Conservation (phyloP, 768 basidiomycete genomes). For the Glaciozyma martinii region DNA sequence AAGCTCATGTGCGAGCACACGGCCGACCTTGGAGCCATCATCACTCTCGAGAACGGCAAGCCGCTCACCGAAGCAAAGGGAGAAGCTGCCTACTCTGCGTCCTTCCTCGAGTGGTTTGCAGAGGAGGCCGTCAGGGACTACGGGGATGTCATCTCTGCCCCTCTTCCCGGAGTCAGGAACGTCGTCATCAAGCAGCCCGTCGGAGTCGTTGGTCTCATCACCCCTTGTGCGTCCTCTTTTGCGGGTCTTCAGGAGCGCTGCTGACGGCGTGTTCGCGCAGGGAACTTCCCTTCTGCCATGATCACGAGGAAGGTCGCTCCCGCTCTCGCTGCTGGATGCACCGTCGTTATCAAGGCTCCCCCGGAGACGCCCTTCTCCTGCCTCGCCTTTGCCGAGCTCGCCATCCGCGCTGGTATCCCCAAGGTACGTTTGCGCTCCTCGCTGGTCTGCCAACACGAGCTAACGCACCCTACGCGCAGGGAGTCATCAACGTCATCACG, state of each 20-base stretch:
- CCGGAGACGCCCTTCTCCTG: constrained; percentile 83
- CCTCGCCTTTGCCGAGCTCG: constrained; percentile 82
- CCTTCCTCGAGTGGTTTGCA: constrained; percentile 46
- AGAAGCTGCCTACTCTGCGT: too few relatives aligned
- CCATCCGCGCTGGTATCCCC: constrained; percentile 66
- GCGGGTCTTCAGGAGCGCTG: background rate
- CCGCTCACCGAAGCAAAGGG: background rate
- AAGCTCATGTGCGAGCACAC: constrained; percentile 67
- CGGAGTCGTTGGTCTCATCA: constrained; percentile 33
- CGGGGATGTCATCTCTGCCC: constrained; percentile 79
- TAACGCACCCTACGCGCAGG: constrained; percentile 52
- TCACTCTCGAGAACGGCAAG: constrained; percentile 89
- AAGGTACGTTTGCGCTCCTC: too few relatives aligned
- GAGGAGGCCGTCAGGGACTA: constrained; percentile 85
- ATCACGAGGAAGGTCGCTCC: constrained; percentile 81
- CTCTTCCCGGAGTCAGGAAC: constrained; percentile 61
- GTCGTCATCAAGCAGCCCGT: constrained; percentile 84
- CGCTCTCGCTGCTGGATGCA: constrained; percentile 92
- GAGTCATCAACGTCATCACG: constrained; percentile 89
- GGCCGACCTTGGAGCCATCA: constrained; percentile 65
- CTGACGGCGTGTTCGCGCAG: background rate
- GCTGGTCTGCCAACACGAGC: too few relatives aligned
- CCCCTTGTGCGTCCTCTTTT: background rate
- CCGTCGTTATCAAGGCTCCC: constrained; percentile 58
- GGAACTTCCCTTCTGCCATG: constrained; percentile 54